A percentile compares a stretch with the other conserved stretches of the same genome.
Evolutionary conservation across 768 basidiomycete genomes (phyloP).

Genomic region (Xerocomellus chrysenteron): DNA sequence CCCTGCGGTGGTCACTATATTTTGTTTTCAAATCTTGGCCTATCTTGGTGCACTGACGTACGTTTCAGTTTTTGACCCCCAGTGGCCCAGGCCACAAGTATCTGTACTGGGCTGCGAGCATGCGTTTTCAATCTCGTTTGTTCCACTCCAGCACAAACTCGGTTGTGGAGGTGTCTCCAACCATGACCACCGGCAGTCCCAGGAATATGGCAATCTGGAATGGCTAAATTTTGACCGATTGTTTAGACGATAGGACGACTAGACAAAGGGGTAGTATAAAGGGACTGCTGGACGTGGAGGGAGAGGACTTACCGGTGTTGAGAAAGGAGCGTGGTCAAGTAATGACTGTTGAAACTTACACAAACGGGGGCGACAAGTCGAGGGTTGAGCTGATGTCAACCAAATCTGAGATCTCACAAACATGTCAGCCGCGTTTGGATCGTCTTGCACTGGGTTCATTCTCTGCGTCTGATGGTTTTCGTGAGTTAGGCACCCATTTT

Average conservation of each 20-base stretch:
- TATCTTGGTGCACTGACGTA: too few relatives aligned
- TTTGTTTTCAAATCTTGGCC: not conserved
- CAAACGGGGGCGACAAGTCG: not conserved
- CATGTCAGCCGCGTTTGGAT: too few relatives aligned
- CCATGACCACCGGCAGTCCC: too few relatives aligned
- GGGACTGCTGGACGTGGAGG: not conserved
- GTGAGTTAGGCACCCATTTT: too few relatives aligned
- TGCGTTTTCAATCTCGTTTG: too few relatives aligned
- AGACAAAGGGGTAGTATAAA: not conserved
- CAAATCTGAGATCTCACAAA: not conserved
- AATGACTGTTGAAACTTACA: slow-evolving; percentile 10
- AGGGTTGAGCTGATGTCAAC: slow-evolving; percentile 12
- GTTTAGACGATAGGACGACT: not conserved
- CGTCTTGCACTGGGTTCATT: too few relatives aligned
- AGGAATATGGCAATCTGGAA: slow-evolving; percentile 35
- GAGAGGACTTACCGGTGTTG: not conserved
- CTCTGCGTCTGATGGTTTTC: too few relatives aligned
- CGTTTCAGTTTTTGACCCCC: too few relatives aligned
- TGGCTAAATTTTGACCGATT: not conserved
- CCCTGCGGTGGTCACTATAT: slow-evolving; percentile 56
- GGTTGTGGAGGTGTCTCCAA: too few relatives aligned
- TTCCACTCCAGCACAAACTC: too few relatives aligned
- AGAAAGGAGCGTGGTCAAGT: slow-evolving; percentile 15
- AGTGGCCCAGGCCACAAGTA: too few relatives aligned
- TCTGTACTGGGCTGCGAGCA: too few relatives aligned